Evolutionary conservation across 2,329 filamentous ascomycete species (phyloP), one percentile per base, ranked within the genome.

Genomic region (Dothistroma septosporum): DNA sequence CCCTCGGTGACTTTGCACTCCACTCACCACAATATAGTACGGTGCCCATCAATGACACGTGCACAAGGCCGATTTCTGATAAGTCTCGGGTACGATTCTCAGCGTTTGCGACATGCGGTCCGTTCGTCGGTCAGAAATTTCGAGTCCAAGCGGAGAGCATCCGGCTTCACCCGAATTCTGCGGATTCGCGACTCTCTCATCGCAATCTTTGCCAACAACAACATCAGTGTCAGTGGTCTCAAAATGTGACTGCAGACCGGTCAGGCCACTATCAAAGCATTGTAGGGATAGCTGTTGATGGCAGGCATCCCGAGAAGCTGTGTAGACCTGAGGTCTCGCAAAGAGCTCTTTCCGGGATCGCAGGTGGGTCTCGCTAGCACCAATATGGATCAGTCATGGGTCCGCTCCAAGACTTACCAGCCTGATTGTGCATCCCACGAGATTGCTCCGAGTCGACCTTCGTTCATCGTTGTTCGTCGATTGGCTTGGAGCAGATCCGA

Each of bases 41-140:
- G 33, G 24, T n/a, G 12, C 11, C 7, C 31, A 12, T 32, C n/a
- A 22, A 49, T 35, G 28, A 33, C 28, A 31, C 14, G 16, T 16
- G 28, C n/a, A 9, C 46, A 16, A 59, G 41, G 31, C 44, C 47
- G 41, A 48, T 48, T 24, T 24, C n/a, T 24, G 37, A 48, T 21
- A 41, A 48, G 58, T 52, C 54, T 55, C 60, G 63, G 60, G 54
- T 58, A 56, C 37, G 49, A 49, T 32, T 60, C 32, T 53, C 58
- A 58, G 55, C 57, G 59, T 63, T 63, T 63, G 57, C 57, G 49
- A 54, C 53, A 61, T 53, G 61, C 63, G 55, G 63, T 61, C 55
- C 53, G 33, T 59, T 49, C 49, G 22, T 46, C 35, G 49, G 33
- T 63, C 59, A 58, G 55, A 63, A 59, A 59, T 61, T 65, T 58